Evolutionary conservation across 805 yeast species (phyloP).

Genomic region (Blastobotrys chiropterorum): DNA sequence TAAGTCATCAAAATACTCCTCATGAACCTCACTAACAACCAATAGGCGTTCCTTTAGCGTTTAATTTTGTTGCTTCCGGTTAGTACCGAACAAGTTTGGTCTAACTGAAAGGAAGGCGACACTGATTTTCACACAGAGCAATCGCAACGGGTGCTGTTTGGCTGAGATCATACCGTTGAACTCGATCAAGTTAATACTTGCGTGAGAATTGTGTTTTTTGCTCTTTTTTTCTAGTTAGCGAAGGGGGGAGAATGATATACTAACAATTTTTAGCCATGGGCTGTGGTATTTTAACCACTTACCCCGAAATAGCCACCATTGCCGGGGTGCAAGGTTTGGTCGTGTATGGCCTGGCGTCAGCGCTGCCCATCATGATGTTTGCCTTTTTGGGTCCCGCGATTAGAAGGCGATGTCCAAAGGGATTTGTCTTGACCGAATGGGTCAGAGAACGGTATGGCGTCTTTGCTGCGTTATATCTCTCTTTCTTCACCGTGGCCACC

Average conservation of each 20-base stretch:
- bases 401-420: slow-evolving; percentile 74
- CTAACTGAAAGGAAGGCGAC: neutral
- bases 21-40: slow-evolving; percentile 1
- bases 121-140: neutral
- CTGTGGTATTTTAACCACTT: slow-evolving; percentile 80
- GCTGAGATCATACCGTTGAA: slow-evolving; percentile 74
- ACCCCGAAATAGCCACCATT: slow-evolving; percentile 77
- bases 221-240: slow-evolving; percentile 4
- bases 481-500: slow-evolving; percentile 77
- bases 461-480: slow-evolving; percentile 64
- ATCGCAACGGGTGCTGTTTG: slow-evolving; percentile 5
- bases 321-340: slow-evolving; percentile 84
- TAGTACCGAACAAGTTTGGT: slow-evolving; percentile 33
- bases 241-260: slow-evolving; percentile 3
- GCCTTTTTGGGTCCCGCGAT: slow-evolving; percentile 77
- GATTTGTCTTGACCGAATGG: slow-evolving; percentile 92
- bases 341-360: slow-evolving; percentile 73
- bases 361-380: slow-evolving; percentile 80
- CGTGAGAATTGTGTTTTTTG: slow-evolving; percentile 53
- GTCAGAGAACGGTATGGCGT: slow-evolving; percentile 76
- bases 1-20: no score
- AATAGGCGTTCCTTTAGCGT: slow-evolving; percentile 58
- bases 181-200: slow-evolving; percentile 81
- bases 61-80: slow-evolving; percentile 90
- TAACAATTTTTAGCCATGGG: slow-evolving; percentile 57